Percentiles rank a stretch among this genome's conserved stretches.
These are phyloP conservation scores for Aurantiochytrium sp. DNA, from an alignment of 108 stramenopile species.

Conservation along the genomic window DNA sequence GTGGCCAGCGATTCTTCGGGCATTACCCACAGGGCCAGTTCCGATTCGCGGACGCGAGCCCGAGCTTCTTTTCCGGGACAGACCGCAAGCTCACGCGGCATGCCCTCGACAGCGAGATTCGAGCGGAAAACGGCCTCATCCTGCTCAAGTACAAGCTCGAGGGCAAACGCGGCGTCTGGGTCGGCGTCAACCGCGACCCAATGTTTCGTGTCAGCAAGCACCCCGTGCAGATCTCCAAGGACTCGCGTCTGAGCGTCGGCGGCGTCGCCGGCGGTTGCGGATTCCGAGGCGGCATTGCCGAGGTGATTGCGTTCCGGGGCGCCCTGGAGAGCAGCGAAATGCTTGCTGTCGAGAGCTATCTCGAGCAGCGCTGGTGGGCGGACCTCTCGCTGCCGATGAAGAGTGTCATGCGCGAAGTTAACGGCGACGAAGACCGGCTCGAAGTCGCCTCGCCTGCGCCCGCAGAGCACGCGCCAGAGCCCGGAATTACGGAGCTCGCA, in stretches of 20 bases:
- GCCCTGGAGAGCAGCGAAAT: neutral
- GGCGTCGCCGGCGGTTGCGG: conserved; percentile 16
- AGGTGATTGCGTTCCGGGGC: neutral
- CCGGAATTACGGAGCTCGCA: no score
- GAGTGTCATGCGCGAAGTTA: neutral
- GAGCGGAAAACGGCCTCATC: neutral
- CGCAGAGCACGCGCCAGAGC: no score
- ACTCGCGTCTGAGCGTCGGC: neutral
- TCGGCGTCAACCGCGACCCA: conserved; percentile 1
- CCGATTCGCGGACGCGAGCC: neutral
- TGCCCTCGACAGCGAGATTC: neutral
- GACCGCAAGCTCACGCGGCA: neutral
- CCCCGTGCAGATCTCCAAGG: neutral
- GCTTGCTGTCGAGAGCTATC: neutral
- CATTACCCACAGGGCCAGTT: conserved; percentile 5
- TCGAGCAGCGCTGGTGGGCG: neutral
- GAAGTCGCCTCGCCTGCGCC: no score
- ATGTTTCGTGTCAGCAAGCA: neutral
- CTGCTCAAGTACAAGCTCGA: conserved; percentile 2
- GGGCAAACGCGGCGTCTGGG: neutral
- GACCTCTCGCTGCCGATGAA: neutral
- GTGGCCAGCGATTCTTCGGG: conserved; percentile 16
- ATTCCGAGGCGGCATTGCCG: neutral
- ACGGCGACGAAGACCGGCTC: neutral
- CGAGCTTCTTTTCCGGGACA: neutral